These are phyloP conservation scores for Coemansia sp. DNA, from an alignment of 192 early-diverging fungal genomes.

Conservation along the genomic window DNA sequence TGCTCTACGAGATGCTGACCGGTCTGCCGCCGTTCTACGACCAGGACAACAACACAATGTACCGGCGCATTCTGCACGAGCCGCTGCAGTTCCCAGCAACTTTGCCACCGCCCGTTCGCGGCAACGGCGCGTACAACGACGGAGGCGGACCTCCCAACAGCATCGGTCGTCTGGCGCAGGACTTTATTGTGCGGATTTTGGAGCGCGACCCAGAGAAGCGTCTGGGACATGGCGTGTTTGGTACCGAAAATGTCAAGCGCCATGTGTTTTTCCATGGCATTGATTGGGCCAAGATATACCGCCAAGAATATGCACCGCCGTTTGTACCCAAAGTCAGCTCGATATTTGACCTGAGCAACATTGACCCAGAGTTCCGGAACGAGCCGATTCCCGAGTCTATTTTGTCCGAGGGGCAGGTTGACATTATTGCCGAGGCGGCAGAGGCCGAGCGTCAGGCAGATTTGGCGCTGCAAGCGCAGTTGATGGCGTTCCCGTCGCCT, in stretches of 20 bases:
- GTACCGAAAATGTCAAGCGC: conserved; percentile 60
- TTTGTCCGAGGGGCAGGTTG: conserved; percentile 43
- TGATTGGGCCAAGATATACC: conserved; percentile 66
- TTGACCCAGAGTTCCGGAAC: conserved; percentile 56
- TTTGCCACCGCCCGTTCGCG: conserved; percentile 31
- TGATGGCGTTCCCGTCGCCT: conserved; percentile 43
- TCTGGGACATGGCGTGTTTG: conserved; percentile 60
- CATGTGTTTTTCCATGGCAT: conserved; percentile 65
- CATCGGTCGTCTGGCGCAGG: conserved; percentile 37
- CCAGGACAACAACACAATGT: conserved; percentile 53
- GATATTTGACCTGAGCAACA: conserved; percentile 53
- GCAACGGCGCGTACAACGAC: conserved; percentile 33
- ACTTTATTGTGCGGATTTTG: conserved; percentile 57
- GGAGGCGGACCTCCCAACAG: conserved; percentile 14
- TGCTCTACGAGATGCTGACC: conserved; percentile 67
- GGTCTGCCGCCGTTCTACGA: conserved; percentile 67
- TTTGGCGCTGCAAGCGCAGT: conserved; percentile 37
- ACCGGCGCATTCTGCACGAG: conserved; percentile 45
- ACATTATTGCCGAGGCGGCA: conserved; percentile 38
- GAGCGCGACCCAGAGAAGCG: conserved; percentile 64
- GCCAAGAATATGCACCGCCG: conserved; percentile 64
- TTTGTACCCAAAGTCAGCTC: conserved; percentile 66
- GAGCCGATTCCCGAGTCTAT: conserved; percentile 51
- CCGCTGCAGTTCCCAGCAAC: conserved; percentile 39
- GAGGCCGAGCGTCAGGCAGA: conserved; percentile 51